Percentiles rank a stretch among this genome's conserved stretches.
Conservation (phyloP, 108 stramenopile genomes). For the Bacterosira constricta region DNA sequence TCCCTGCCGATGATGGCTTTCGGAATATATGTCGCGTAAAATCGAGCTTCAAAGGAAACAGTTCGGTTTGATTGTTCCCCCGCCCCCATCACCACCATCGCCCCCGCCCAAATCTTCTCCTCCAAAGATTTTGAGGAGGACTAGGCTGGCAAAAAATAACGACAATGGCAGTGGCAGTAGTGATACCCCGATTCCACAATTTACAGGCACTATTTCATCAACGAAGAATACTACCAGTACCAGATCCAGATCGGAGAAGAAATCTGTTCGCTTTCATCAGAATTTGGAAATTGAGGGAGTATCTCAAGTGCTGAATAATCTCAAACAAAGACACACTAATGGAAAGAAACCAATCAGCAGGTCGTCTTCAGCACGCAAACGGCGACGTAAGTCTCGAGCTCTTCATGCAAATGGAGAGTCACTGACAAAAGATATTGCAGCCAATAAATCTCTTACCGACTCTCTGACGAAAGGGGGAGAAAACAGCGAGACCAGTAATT, state of each 20-base stretch:
- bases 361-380: slow-evolving; percentile 1
- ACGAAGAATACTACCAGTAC: neutral
- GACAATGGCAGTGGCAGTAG: neutral
- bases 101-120: too few species aligned
- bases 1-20: slow-evolving; percentile 70
- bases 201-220: neutral
- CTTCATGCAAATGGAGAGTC: neutral
- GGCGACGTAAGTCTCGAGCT: neutral
- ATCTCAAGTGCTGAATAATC: slow-evolving; percentile 39
- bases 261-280: slow-evolving; percentile 42
- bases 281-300: slow-evolving; percentile 24
- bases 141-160: neutral
- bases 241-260: too few species aligned
- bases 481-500: neutral
- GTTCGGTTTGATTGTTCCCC: slow-evolving; percentile 73
- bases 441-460: too few species aligned
- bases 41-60: slow-evolving; percentile 79
- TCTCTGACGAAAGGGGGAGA: neutral
- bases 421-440: neutral
- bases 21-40: slow-evolving; percentile 85
- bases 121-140: neutral
- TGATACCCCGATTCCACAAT: neutral
- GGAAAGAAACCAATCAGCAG: slow-evolving; percentile 8
- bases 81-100: slow-evolving; percentile 50
- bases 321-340: slow-evolving; percentile 32